These are phyloP conservation scores for Lasiodiplodia sp. DNA, from an alignment of 2,329 filamentous ascomycete species.

Conservation along the genomic window DNA sequence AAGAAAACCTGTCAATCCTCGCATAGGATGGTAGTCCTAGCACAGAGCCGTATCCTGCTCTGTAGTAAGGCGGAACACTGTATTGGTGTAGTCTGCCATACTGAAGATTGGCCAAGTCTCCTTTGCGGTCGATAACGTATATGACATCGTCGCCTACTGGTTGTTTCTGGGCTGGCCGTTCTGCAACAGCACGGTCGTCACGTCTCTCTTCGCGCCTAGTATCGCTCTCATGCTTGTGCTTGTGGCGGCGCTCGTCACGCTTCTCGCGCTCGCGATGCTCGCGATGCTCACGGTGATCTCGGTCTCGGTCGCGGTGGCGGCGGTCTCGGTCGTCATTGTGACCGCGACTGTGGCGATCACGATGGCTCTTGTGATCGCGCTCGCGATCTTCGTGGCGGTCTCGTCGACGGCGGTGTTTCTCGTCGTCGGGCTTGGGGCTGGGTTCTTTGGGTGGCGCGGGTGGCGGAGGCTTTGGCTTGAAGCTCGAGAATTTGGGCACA, in stretches of 20 bases:
- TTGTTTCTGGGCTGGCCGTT: not conserved
- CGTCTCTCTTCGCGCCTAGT: not conserved
- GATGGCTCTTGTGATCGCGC: not conserved
- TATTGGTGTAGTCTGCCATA: constrained; percentile 79
- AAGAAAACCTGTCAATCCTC: constrained; percentile 71
- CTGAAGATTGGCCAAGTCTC: constrained; percentile 76
- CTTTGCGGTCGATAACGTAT: constrained; percentile 72
- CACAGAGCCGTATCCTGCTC: constrained; percentile 72
- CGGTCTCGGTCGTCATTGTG: not conserved
- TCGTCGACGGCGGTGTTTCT: not conserved
- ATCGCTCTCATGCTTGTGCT: not conserved
- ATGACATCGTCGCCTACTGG: constrained; percentile 3
- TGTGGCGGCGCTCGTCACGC: constrained; percentile 5
- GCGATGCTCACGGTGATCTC: constrained; percentile 3
- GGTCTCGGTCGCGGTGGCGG: constrained; percentile 13
- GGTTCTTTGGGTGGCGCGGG: constrained; percentile 27
- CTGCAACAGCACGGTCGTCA: not conserved
- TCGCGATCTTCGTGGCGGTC: not conserved
- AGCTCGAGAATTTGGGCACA: constrained; percentile 78
- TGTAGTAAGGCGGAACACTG: constrained; percentile 73
- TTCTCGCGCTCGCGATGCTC: not conserved
- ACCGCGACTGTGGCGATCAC: not conserved
- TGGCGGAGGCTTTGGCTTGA: constrained; percentile 60
- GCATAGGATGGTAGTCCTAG: constrained; percentile 69
- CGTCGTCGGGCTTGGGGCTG: constrained; percentile 3